phyloP scores from a whole-genome alignment of 352 stramenopile species.

The Phytophthora pseudosyringae region DNA sequence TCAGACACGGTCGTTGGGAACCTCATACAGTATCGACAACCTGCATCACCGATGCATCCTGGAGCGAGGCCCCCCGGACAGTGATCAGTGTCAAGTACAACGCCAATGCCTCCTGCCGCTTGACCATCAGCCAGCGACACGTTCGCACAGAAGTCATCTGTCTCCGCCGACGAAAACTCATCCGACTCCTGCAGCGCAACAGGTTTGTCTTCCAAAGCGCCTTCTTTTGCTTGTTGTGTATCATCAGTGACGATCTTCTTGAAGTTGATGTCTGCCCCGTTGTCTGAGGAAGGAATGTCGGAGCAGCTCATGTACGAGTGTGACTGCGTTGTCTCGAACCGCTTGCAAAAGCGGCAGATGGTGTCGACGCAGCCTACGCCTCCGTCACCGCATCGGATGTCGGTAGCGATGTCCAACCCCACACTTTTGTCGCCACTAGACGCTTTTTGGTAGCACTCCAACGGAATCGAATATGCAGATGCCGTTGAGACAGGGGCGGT shows the following conservation, averaged over 20 bases:
- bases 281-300: constrained; percentile 23
- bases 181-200: constrained; percentile 17
- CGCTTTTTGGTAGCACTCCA: constrained; percentile 30
- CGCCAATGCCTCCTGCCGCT: constrained; percentile 32
- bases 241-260: constrained; percentile 25
- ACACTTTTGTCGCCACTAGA: constrained; percentile 30
- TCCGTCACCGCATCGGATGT: constrained; percentile 40
- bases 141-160: constrained; percentile 16
- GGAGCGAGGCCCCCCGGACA: constrained; percentile 33
- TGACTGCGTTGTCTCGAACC: constrained; percentile 35
- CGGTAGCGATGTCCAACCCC: constrained; percentile 36
- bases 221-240: constrained; percentile 8
- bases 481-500: constrained; percentile 7
- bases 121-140: constrained; percentile 34
- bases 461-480: constrained; percentile 24
- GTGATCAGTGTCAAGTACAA: constrained; percentile 35
- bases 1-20: constrained; percentile 32
- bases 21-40: constrained; percentile 43
- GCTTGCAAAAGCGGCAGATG: constrained; percentile 40
- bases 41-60: constrained; percentile 31
- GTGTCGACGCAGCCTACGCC: constrained; percentile 38
- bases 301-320: constrained; percentile 27
- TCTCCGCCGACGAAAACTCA: not conserved
- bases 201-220: not conserved
- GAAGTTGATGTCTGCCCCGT: constrained; percentile 36